phyloP scores from a whole-genome alignment of 2,329 filamentous ascomycete species.

The Nannizzia gypsea region DNA sequence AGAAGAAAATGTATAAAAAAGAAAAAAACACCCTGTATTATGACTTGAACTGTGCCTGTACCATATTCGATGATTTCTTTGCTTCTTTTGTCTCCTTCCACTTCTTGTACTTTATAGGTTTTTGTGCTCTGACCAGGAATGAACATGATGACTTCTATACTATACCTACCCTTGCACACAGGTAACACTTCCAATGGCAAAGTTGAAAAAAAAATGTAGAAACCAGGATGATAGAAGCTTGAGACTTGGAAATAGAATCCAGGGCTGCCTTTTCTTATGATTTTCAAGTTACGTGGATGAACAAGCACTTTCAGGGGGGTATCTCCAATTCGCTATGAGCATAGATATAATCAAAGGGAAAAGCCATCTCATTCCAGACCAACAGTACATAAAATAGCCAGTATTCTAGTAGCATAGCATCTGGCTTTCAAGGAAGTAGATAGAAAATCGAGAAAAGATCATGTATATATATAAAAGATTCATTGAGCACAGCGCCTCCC shows the following conservation, averaged over 20 bases:
- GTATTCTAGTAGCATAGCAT: background rate
- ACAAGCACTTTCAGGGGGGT: background rate
- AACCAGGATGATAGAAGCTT: no score
- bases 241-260: background rate
- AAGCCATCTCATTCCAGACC: background rate
- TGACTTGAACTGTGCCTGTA: background rate
- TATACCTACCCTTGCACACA: no score
- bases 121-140: background rate
- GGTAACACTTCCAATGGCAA: background rate
- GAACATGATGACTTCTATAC: background rate
- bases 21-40: background rate
- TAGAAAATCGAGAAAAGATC: background rate
- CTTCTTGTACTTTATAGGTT: background rate
- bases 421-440: no score
- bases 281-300: background rate
- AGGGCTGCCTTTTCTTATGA: background rate
- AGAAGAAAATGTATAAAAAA: background rate
- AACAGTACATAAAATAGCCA: background rate
- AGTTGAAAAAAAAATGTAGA: background rate
- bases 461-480: background rate
- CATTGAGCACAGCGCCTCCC: background rate
- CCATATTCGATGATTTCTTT: background rate
- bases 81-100: no score
- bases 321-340: background rate
- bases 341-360: background rate